Evolutionary conservation across 2,329 filamentous ascomycete genomes (phyloP), one percentile per base, ranked within the genome.

Genomic region (Aspergillus melleus): DNA sequence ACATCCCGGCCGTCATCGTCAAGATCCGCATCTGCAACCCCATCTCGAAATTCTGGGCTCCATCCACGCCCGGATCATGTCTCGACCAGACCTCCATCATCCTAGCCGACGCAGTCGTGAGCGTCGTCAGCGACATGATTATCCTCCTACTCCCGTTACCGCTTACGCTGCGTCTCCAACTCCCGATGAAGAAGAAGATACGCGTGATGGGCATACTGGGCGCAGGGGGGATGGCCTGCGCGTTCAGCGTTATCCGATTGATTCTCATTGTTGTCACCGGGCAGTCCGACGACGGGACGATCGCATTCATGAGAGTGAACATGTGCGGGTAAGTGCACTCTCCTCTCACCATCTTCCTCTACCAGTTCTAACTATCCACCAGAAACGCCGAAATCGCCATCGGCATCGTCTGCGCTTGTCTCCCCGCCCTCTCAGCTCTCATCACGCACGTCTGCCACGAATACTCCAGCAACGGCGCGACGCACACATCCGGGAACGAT

Each of bases 121-220:
- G 87, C 69, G 84, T 86, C 26, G 69, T 82, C 52, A 86, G 83
- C 29, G 85, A 88, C 68, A 78, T 87, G 53, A 73, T 81, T 10
- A 76, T 84, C 22, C 79, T 84, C 11, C 59, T 83, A 1, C 70
- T 86, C 3, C 83, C 83, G 2, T 77, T 85, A 19, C 76, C 77
- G 12, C 77, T 79, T 8, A 76, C 82, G 2, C 71, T 77, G 65
- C 68, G 70, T 12, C 65, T 83, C 5, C 76, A 81, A 61, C 72
- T 85, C 24, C 76, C 81, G 1, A 62, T 68, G 6, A 77, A 74
- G 51, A 83, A 84, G 61, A 79, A 78, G 26, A 63, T 79, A 39
- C 74, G 80, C 5, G 73, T 86, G 8, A 75, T 80, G 19, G 68
- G 73, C 4, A 77, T 86, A 2, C 81, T 86, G 55, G 78, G 77